Base-by-base conservation (phyloP, 768 basidiomycete species). In the Sporobolomyces pararoseus region DNA sequence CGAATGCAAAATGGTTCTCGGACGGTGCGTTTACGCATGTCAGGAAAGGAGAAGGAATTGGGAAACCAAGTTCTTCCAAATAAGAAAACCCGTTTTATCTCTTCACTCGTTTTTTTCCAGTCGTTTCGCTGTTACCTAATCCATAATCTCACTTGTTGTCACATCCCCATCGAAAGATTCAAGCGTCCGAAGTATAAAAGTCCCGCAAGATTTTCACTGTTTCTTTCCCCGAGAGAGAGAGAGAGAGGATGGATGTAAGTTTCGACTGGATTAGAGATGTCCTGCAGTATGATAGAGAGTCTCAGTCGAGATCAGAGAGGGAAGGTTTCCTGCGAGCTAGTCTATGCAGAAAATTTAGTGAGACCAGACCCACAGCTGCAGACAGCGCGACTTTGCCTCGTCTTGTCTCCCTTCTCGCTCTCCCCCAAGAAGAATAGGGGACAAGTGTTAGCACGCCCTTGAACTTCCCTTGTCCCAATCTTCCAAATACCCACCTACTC, bases 1-100 rank as follows among this genome's bases (percentile, higher is more conserved):
- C 96, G 31, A 98, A 99, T 80, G 92, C 96, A 63, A 84, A 89
- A 32, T 99, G 96, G 96, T 99, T 99, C 79, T 87, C 88, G 6
- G 74, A 78, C n/a, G 68, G 68, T 4, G 80, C 54, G 9, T 49
- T 61, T 44, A 57, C 54, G 9, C 44, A 55, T 44, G 52, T 62
- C 27, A 50, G 37, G 29, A 69, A 69, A 51, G 68, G 68, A 23
- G 68, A 50, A 32, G 68, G 71, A 16, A 65, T 73, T 10, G 71
- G 71, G 31, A 73, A 73, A 50, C 66, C 71, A 14, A 31, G 49
- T 37, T 23, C 32, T 14, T 61, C 46, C 9, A 57, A 57, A 35
- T 57, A 27, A 34, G 39, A n/a, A n/a, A n/a, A n/a, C n/a, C n/a
- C n/a, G n/a, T 7, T 34, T 16, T 16, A 23, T 19, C 31, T 32